phyloP scores from a whole-genome alignment of 1,139 yeast genomes.

The Suhomyces coccinellae region DNA sequence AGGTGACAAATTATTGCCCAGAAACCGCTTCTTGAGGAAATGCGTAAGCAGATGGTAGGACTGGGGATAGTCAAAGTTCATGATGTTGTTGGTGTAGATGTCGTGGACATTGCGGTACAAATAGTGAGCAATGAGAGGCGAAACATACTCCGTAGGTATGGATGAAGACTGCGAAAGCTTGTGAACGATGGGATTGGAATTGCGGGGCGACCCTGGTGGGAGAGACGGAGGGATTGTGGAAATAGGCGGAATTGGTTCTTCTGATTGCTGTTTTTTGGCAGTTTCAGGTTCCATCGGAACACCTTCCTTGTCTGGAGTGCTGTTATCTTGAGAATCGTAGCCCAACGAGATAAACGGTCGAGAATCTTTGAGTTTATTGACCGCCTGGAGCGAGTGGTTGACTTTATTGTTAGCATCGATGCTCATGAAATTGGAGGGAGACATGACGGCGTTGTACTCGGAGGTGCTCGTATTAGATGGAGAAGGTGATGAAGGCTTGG shows the following conservation, averaged over 20 bases:
- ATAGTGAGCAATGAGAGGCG: slow-evolving; percentile 61
- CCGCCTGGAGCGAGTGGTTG: slow-evolving; percentile 11
- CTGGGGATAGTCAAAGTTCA: slow-evolving; percentile 65
- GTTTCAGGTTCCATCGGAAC: slow-evolving; percentile 3
- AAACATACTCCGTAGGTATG: slow-evolving; percentile 38
- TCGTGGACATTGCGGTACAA: slow-evolving; percentile 65
- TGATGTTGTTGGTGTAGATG: slow-evolving; percentile 54
- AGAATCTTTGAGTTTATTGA: slow-evolving; percentile 13
- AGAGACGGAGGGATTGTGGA: slow-evolving; percentile 1
- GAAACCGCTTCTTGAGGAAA: slow-evolving; percentile 55
- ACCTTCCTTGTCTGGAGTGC: not conserved
- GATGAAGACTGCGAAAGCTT: slow-evolving; percentile 14
- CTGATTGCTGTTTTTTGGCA: not conserved
- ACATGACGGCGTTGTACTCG: slow-evolving; percentile 22
- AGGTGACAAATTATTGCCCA: slow-evolving; percentile 35
- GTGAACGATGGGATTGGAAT: slow-evolving; percentile 13
- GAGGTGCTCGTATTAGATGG: slow-evolving; percentile 35
- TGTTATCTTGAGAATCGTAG: slow-evolving; percentile 12
- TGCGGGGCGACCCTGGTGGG: slow-evolving; percentile 1
- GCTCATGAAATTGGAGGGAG: slow-evolving; percentile 14
- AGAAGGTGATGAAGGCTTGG: slow-evolving; percentile 55
- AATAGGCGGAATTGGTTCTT: not conserved
- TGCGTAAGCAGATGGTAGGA: slow-evolving; percentile 64
- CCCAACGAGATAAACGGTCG: slow-evolving; percentile 49
- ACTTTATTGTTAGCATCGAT: slow-evolving; percentile 7